phyloP scores from a whole-genome alignment of 2,329 filamentous ascomycete species.

The Penicillium sp. region DNA sequence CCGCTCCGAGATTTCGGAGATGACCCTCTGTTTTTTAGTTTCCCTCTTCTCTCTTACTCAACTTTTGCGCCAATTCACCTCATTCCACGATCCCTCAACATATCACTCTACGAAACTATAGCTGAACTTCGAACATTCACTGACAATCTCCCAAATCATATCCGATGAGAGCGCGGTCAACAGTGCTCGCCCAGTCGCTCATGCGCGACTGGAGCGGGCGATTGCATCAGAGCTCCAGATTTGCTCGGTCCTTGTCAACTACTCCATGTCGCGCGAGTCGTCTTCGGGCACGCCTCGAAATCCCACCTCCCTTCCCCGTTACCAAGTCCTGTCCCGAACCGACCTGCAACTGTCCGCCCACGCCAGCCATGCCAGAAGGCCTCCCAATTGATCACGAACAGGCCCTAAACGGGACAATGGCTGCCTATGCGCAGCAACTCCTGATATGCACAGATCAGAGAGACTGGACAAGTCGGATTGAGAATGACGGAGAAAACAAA shows the following conservation, averaged over 20 bases:
- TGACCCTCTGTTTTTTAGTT: neutral
- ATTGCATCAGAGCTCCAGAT: slow-evolving; percentile 7
- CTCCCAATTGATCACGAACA: slow-evolving; percentile 75
- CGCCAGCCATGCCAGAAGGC: slow-evolving; percentile 69
- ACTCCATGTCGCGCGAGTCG: slow-evolving; percentile 21
- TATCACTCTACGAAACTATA: no score
- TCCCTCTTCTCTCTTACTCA: neutral
- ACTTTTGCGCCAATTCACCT: neutral
- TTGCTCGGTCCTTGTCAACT: slow-evolving; percentile 27
- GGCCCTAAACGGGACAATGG: slow-evolving; percentile 75
- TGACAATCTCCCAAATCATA: neutral
- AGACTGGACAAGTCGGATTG: slow-evolving; percentile 84
- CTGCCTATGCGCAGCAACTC: slow-evolving; percentile 79
- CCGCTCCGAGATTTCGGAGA: slow-evolving; percentile 26
- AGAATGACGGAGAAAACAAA: slow-evolving; percentile 69
- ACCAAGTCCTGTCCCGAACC: slow-evolving; percentile 70
- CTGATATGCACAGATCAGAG: slow-evolving; percentile 78
- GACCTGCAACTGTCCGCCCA: slow-evolving; percentile 74
- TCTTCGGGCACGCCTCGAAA: slow-evolving; percentile 36
- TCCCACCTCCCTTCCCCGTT: slow-evolving; percentile 51
- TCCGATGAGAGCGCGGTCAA: slow-evolving; percentile 21
- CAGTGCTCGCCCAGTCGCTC: slow-evolving; percentile 15
- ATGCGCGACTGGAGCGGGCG: slow-evolving; percentile 18
- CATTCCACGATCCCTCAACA: neutral
- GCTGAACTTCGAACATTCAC: no score